Conservation (phyloP, 768 basidiomycete genomes). For the Mycena haematopus region DNA sequence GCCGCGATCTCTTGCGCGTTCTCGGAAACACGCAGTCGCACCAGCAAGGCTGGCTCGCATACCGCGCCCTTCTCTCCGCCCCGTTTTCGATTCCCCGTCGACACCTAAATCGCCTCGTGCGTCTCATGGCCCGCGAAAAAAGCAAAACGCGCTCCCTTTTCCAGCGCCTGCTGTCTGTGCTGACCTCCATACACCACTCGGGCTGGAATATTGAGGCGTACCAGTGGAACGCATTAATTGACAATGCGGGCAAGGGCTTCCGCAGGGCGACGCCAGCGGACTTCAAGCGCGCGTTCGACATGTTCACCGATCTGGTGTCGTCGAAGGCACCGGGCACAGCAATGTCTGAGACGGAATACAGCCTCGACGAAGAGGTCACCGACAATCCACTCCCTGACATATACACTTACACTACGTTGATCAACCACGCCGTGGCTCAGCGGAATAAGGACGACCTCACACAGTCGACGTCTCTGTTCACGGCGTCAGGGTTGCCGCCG, state of each 20-base stretch:
- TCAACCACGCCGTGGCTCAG: conserved; percentile 67
- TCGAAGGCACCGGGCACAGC: conserved; percentile 50
- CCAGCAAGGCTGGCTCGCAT: conserved; percentile 51
- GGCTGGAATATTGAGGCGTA: conserved; percentile 62
- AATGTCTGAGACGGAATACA: conserved; percentile 27
- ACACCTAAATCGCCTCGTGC: conserved; percentile 66
- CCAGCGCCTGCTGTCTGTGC: conserved; percentile 70
- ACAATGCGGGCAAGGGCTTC: conserved; percentile 70
- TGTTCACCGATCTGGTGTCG: conserved; percentile 66
- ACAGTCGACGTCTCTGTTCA: conserved; percentile 61
- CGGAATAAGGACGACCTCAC: conserved; percentile 48
- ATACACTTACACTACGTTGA: conserved; percentile 70
- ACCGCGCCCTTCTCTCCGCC: conserved; percentile 40
- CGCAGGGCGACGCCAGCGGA: conserved; percentile 63
- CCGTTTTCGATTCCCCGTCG: conserved; percentile 27
- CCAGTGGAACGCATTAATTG: conserved; percentile 81
- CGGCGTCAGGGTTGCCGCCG: conserved; percentile 58
- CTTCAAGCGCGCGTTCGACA: conserved; percentile 63
- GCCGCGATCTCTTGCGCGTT: conserved; percentile 34
- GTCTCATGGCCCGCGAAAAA: conserved; percentile 58
- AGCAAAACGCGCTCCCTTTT: conserved; percentile 68
- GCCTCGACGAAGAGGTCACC: conserved; percentile 19
- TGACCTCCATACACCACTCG: conserved; percentile 60
- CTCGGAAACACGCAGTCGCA: conserved; percentile 41
- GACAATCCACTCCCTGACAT: conserved; percentile 58